Conservation (phyloP, 2,329 filamentous ascomycete species). For the Colletotrichum siamense region DNA sequence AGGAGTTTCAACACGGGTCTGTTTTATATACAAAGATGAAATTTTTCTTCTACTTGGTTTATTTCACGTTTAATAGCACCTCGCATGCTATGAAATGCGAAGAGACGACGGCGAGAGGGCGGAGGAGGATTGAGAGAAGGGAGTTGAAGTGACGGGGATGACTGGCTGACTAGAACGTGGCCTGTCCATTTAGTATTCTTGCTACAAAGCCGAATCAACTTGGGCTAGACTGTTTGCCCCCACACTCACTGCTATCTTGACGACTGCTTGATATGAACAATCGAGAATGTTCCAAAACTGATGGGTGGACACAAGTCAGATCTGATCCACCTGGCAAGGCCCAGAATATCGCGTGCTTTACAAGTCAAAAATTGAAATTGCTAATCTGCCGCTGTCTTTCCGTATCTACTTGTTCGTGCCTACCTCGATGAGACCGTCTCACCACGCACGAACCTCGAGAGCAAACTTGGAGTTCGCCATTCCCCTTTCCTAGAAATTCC, state of each 20-base stretch:
- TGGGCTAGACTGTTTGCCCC: background rate
- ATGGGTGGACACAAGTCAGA: background rate
- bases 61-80: background rate
- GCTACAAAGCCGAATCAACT: constrained; percentile 13
- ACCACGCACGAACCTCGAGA: background rate
- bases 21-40: background rate
- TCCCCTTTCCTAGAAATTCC: background rate
- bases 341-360: background rate
- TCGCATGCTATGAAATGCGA: background rate
- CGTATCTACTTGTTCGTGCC: background rate
- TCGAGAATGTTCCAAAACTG: background rate
- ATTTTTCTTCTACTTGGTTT: background rate
- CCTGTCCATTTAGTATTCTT: background rate
- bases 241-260: background rate
- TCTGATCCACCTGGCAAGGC: background rate
- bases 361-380: background rate
- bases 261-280: background rate
- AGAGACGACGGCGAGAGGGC: background rate
- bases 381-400: background rate
- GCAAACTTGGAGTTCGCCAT: background rate
- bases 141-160: background rate
- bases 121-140: background rate
- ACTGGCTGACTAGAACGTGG: background rate
- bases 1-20: constrained; percentile 22
- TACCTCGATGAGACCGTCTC: background rate